Evolutionary conservation across 306 rosid genomes (phyloP), one percentile per base, ranked within the genome.

Genomic region (Chamaecrista fasciculata): DNA sequence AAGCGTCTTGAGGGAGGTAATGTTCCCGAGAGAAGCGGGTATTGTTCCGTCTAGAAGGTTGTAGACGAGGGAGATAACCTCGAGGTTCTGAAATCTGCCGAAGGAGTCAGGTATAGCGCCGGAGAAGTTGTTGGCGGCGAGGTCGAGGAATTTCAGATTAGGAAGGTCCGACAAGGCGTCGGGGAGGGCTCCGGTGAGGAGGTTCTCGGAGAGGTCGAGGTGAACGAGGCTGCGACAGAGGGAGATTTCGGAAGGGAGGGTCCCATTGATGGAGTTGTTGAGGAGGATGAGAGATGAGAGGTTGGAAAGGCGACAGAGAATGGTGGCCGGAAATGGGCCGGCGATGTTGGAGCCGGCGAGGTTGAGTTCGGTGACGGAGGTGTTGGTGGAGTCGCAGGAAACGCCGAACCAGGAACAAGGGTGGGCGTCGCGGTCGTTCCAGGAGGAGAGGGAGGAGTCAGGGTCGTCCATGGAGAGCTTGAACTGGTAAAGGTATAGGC

Each of bases 191-290:
- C 98, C 96, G 12, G 92, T 84, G 77, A 94, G 87, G 47, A 90
- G 89, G 59, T 94, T 94, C 79, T 94, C 90, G 11, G 95, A 44
- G 59, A 94, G 89, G 84, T 94, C 92, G 26, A 94, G 90, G 63
- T 78, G 83, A 18, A 51, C 18, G 67, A 94, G 90, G 20, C 16
- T 29, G 5, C 20, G 49, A 64, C 97, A 94, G 25, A 76, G 44
- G 50, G 92, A 74, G 74, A 90, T 67, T 0, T 76, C 78, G 0
- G 26, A 21, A 1, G 95, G 86, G 33, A 90, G 90, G n/a, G 86
- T 61, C 66, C 84, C 50, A 80, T 81, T 81, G 60, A 94, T 80
- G 81, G 90, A 83, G 87, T 90, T 94, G 80, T 88, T 88, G 76
- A 2, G 79, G 66, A 94, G 77, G 19, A 80, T 71, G 18, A 94